Evolutionary conservation across 2,329 filamentous ascomycete species (phyloP), one percentile per base, ranked within the genome.

Genomic region (Aspergillus ibericus): DNA sequence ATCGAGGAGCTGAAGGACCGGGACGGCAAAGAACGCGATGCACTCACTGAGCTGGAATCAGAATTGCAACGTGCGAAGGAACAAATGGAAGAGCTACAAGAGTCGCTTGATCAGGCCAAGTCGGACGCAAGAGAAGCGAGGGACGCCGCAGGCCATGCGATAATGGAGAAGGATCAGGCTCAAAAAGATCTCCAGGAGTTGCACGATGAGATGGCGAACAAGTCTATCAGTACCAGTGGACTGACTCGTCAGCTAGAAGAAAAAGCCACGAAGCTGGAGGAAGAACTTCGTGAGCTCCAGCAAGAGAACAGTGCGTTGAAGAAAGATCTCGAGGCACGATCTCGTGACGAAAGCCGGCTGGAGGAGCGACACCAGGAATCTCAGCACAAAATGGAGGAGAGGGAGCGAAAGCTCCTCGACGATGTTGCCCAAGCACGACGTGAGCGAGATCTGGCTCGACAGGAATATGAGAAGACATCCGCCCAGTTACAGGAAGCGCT

Each of bases 181-280:
- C 80, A 83, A 59, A 79, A 84, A 61, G 81, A 86, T 56, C 77
- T 88, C 1, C 81, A 83, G 51, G 80, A 84, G 56, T 80, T 92
- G 22, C 88, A 90, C 61, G 88, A 91, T 55, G 90, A 92, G 67
- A 85, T 92, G 82, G 83, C 88, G 20, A 88, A 93, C 75, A 92
- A 92, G 66, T 93, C 90, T 0, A 83, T 92, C 36, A 85, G 86
- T 54, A 90, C 88, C 12, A 92, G 90, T 70, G 89, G 88, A 2
- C 80, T 91, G 8, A 90, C 86, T 53, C 84, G 89, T 32, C 89
- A 93, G 73, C 82, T 91, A 16, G 89, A 93, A 67, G 88, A 91
- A 64, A 91, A 87, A 72, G 78, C 86, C 8, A 77, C 80, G 53
- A 85, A 85, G 32, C 77, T 93, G 9, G 88, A 92, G 65, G 78